phyloP scores from a whole-genome alignment of 2,329 filamentous ascomycete genomes.

The Stagonosporopsis cucurbitacearum region DNA sequence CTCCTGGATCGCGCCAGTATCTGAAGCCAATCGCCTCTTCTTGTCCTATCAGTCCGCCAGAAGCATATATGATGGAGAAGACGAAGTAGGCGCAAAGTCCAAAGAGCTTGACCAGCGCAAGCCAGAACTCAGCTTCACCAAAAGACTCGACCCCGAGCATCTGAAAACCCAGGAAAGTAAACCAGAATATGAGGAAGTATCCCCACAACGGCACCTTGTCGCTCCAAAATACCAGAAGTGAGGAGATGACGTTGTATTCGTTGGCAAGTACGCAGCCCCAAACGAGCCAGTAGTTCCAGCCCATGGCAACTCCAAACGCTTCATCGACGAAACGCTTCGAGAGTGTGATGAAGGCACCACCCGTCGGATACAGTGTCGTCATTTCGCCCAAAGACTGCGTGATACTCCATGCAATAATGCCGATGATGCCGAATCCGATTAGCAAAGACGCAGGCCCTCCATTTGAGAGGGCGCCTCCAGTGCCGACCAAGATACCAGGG shows the following conservation, averaged over 20 bases:
- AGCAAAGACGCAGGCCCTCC: slow-evolving; percentile 75
- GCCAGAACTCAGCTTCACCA: slow-evolving; percentile 54
- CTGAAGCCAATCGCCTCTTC: slow-evolving; percentile 44
- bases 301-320: slow-evolving; percentile 31
- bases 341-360: slow-evolving; percentile 73
- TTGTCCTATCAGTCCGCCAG: slow-evolving; percentile 38
- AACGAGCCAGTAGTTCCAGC: slow-evolving; percentile 57
- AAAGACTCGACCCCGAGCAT: slow-evolving; percentile 51
- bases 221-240: slow-evolving; percentile 71
- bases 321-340: slow-evolving; percentile 65
- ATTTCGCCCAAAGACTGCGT: slow-evolving; percentile 79
- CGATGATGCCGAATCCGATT: slow-evolving; percentile 78
- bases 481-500: slow-evolving; percentile 74
- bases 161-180: slow-evolving; percentile 47
- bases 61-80: slow-evolving; percentile 50
- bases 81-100: slow-evolving; percentile 50
- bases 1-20: slow-evolving; percentile 51
- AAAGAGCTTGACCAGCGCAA: slow-evolving; percentile 50
- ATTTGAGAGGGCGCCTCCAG: slow-evolving; percentile 70
- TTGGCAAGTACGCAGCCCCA: slow-evolving; percentile 71
- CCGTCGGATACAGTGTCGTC: slow-evolving; percentile 74
- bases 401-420: slow-evolving; percentile 69
- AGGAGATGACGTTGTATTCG: slow-evolving; percentile 73
- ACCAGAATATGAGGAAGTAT: slow-evolving; percentile 53
- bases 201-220: slow-evolving; percentile 55